These are phyloP conservation scores for Bryopsis sp. DNA, from an alignment of 139 green algal species.

Conservation along the genomic window DNA sequence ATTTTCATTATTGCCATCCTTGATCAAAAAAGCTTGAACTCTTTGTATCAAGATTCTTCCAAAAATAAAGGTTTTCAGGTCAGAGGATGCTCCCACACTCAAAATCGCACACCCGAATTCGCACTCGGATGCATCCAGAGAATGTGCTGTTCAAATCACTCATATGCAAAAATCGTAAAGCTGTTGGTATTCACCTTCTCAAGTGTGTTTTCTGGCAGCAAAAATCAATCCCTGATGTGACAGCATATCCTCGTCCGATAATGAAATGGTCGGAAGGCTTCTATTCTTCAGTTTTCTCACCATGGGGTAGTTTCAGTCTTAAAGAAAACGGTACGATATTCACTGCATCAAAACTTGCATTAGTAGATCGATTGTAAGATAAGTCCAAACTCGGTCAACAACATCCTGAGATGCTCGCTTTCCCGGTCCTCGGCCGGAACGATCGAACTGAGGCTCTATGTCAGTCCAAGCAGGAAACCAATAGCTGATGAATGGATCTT, in stretches of 20 bases:
- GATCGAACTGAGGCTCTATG: no score
- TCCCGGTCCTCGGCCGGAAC: no score
- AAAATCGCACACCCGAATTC: background rate
- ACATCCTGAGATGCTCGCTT: no score
- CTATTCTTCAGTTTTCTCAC: slow-evolving; percentile 59
- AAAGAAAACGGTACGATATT: slow-evolving; percentile 60
- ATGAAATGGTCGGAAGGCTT: slow-evolving; percentile 86
- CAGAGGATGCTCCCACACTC: background rate
- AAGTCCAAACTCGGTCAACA: no score
- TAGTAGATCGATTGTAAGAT: no score
- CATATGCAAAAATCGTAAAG: slow-evolving; percentile 1
- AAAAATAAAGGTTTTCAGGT: background rate
- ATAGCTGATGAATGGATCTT: no score
- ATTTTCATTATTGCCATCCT: no score
- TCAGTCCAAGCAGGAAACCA: no score
- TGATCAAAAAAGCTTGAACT: no score
- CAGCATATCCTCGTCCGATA: slow-evolving; percentile 69
- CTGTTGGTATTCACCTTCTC: background rate
- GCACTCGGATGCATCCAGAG: background rate
- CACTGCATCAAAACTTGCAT: background rate
- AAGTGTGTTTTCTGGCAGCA: slow-evolving; percentile 25
- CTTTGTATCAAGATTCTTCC: no score
- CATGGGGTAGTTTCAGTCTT: slow-evolving; percentile 48
- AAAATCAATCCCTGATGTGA: slow-evolving; percentile 38
- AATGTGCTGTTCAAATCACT: background rate